phyloP scores from a whole-genome alignment of 2,329 filamentous ascomycete species.

The Pestalotiopsis sp. region DNA sequence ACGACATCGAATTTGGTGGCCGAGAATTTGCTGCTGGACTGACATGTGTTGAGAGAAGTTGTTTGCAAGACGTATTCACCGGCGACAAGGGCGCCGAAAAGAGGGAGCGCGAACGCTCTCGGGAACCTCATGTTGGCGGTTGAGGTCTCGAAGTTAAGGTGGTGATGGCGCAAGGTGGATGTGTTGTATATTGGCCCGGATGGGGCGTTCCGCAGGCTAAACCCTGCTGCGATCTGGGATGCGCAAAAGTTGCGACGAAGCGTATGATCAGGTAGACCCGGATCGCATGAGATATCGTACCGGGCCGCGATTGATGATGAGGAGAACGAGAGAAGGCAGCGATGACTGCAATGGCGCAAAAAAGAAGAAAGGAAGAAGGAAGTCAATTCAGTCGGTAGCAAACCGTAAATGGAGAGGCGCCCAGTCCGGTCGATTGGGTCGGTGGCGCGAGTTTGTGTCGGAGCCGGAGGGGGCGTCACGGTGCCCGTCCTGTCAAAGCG shows the following conservation, averaged over 20 bases:
- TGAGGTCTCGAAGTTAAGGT: not conserved
- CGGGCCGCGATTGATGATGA: not conserved
- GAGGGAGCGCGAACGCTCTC: not conserved
- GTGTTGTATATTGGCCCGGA: not conserved
- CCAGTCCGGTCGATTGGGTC: not conserved
- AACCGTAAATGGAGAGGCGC: not conserved
- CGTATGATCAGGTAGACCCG: not conserved
- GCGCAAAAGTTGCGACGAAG: not conserved
- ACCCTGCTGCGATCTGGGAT: not conserved
- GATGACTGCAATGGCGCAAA: not conserved
- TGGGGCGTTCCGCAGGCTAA: not conserved
- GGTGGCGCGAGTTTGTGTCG: not conserved
- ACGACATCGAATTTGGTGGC: constrained; percentile 78
- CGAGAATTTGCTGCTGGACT: constrained; percentile 74
- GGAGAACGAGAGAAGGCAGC: not conserved
- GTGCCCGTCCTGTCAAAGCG: not conserved
- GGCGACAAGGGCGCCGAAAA: constrained; percentile 4
- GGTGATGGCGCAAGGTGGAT: not conserved
- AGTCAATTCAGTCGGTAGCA: not conserved
- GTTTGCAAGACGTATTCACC: constrained; percentile 25
- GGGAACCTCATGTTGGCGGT: constrained; percentile 7
- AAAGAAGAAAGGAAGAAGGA: not conserved
- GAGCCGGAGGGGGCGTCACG: not conserved
- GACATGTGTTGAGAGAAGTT: constrained; percentile 73
- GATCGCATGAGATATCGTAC: not conserved